Evolutionary conservation across 441 rosid species (phyloP).

Genomic region (Pelargonium fulgidum): DNA sequence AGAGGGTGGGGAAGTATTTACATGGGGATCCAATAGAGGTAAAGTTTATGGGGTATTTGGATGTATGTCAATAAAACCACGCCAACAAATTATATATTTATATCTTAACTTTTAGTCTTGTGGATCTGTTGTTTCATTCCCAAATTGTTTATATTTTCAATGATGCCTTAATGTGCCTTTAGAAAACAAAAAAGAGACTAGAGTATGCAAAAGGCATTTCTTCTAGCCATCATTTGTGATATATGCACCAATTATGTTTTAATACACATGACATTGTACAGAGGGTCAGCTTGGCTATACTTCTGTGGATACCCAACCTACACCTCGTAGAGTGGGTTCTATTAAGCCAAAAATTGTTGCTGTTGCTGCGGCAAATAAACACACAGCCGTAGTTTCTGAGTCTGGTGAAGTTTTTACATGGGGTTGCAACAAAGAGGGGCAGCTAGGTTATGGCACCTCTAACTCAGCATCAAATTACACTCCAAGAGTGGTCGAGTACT

Average conservation of each 20-base stretch:
- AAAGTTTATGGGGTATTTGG: constrained; percentile 15
- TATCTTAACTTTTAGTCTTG: not conserved
- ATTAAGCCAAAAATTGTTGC: constrained; percentile 66
- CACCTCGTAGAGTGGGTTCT: constrained; percentile 88
- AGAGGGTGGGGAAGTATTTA: constrained; percentile 82
- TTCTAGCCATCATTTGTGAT: constrained; percentile 1
- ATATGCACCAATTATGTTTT: constrained; percentile 12
- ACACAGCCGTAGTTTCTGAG: constrained; percentile 87
- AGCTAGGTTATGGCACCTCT: constrained; percentile 98
- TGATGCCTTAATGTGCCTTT: no score
- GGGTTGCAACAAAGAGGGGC: constrained; percentile 98
- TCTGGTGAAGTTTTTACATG: constrained; percentile 95
- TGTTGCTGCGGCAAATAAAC: constrained; percentile 97
- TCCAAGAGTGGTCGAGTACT: constrained; percentile 85
- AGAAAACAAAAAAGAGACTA: not conserved
- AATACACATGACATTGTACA: constrained; percentile 32
- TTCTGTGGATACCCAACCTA: constrained; percentile 91
- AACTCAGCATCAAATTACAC: constrained; percentile 94
- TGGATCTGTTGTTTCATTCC: not conserved
- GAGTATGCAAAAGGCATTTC: not conserved
- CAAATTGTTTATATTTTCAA: no score
- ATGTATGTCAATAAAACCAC: not conserved
- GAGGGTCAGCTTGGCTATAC: constrained; percentile 99
- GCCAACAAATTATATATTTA: not conserved
- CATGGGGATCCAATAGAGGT: constrained; percentile 99